These are phyloP conservation scores for Coniochaeta prunicola DNA, from an alignment of 2,329 filamentous ascomycete genomes.

Conservation along the genomic window DNA sequence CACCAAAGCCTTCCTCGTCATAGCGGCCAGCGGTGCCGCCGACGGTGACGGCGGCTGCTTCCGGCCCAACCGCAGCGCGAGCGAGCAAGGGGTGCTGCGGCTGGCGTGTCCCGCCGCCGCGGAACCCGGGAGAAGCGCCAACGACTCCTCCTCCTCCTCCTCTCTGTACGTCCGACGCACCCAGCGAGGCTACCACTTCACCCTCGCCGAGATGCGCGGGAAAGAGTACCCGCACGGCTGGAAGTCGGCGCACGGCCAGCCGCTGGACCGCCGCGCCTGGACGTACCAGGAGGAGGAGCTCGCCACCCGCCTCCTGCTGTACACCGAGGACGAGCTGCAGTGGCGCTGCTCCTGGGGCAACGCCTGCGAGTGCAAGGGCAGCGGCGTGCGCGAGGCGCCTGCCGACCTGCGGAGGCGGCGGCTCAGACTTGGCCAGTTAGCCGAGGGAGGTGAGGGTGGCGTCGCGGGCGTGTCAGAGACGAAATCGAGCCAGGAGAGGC, in stretches of 20 bases:
- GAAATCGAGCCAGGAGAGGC: background rate
- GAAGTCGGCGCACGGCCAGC: background rate
- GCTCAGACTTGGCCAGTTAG: background rate
- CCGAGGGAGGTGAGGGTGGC: background rate
- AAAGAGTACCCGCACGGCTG: background rate
- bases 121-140: background rate
- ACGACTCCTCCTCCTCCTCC: too few relatives aligned
- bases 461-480: background rate
- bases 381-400: background rate
- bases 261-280: background rate
- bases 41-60: background rate
- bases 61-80: background rate
- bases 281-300: background rate
- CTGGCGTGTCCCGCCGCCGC: background rate
- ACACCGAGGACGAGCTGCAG: background rate
- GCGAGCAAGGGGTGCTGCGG: background rate
- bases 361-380: background rate
- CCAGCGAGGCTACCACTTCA: background rate
- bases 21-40: slow-evolving; percentile 4
- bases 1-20: slow-evolving; percentile 9
- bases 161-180: background rate
- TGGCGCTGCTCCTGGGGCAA: background rate
- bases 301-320: background rate
- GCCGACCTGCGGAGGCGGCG: background rate
- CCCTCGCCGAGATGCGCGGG: background rate